phyloP scores from a whole-genome alignment of 352 stramenopile genomes.

The Halophytophthora polymorphica region DNA sequence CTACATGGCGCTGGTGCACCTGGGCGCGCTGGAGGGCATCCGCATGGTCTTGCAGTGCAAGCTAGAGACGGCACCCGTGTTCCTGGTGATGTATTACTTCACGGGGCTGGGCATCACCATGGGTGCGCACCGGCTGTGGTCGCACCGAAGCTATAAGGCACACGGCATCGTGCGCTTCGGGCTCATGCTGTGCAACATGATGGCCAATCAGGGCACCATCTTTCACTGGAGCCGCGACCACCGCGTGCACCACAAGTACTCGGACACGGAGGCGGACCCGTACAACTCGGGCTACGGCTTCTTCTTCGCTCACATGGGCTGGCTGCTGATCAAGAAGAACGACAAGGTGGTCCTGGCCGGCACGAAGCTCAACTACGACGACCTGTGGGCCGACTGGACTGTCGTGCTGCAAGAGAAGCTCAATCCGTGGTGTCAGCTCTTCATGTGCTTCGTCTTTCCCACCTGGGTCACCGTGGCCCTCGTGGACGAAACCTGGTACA shows the following conservation, averaged over 20 bases:
- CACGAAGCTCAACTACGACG: conserved; percentile 93
- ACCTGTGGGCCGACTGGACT: conserved; percentile 93
- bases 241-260: conserved; percentile 98
- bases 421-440: conserved; percentile 96
- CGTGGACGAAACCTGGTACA: conserved; percentile 93
- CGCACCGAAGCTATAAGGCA: conserved; percentile 95
- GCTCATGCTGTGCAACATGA: conserved; percentile 95
- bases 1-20: conserved; percentile 94
- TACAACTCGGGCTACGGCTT: conserved; percentile 96
- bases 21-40: conserved; percentile 84
- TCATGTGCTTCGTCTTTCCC: conserved; percentile 96
- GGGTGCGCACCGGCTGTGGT: conserved; percentile 97
- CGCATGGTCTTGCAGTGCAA: conserved; percentile 70
- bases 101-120: conserved; percentile 96
- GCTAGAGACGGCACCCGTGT: conserved; percentile 85
- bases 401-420: conserved; percentile 95
- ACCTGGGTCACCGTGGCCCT: conserved; percentile 83
- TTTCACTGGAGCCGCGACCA: conserved; percentile 97
- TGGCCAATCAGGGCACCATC: conserved; percentile 97
- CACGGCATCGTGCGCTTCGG: conserved; percentile 86
- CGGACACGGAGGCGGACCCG: conserved; percentile 88
- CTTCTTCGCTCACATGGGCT: conserved; percentile 98
- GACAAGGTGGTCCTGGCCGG: conserved; percentile 82
- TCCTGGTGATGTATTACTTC: conserved; percentile 92
- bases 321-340: conserved; percentile 97